phyloP scores from a whole-genome alignment of 371 early-diverging fungal genomes.

The Rhizopus microsporus region DNA sequence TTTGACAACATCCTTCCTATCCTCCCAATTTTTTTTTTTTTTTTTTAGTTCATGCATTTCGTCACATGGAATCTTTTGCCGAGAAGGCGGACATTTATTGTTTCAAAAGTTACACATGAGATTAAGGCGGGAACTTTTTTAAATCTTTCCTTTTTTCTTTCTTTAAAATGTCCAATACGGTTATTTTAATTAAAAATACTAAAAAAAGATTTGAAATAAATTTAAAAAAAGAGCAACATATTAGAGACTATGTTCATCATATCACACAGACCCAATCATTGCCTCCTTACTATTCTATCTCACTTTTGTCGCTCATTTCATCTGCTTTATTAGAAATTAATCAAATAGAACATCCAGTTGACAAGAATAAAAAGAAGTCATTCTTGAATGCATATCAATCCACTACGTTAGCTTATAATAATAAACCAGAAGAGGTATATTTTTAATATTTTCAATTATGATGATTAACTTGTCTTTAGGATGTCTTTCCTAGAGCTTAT shows the following conservation, averaged over 20 bases:
- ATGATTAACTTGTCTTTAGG: conserved; percentile 40
- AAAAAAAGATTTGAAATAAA: conserved; percentile 10
- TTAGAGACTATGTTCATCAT: conserved; percentile 46
- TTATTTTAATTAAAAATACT: background rate
- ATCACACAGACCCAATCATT: conserved; percentile 38
- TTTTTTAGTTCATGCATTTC: background rate
- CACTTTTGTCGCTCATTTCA: conserved; percentile 45
- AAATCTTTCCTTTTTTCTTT: conserved; percentile 8
- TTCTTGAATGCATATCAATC: conserved; percentile 22
- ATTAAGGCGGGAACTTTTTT: conserved; percentile 1
- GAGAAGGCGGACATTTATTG: background rate
- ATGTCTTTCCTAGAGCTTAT: conserved; percentile 73
- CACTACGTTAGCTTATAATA: conserved; percentile 42
- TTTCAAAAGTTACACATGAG: background rate
- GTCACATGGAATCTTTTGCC: conserved; percentile 1
- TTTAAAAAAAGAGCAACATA: conserved; percentile 43
- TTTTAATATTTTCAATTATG: too few relatives aligned
- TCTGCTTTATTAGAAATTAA: conserved; percentile 27
- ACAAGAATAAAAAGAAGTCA: conserved; percentile 2
- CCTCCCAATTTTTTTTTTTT: background rate
- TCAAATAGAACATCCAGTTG: conserved; percentile 12
- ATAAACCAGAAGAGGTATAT: conserved; percentile 55
- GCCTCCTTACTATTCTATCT: conserved; percentile 47
- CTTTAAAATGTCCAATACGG: conserved; percentile 4
- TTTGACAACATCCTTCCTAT: conserved; percentile 3